Evolutionary conservation across 805 yeast species (phyloP), one percentile per base, ranked within the genome.

Genomic region (Cyberlindnera xishuangbannaensis): DNA sequence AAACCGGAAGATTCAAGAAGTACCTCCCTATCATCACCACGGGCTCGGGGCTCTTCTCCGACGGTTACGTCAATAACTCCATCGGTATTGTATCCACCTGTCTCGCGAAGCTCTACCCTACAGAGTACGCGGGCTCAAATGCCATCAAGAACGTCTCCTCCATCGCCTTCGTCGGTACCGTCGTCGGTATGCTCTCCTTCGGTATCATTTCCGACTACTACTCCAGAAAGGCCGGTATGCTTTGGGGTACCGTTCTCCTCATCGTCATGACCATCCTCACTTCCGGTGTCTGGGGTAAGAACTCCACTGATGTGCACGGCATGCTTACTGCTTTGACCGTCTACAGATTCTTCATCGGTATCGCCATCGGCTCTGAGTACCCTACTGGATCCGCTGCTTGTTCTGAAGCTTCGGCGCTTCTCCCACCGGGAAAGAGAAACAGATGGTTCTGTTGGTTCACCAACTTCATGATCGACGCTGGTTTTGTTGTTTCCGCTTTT

Each of bases 341-440:
- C 8, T 85, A 81, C 57, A 73, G 97, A 58, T 84, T 84, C 58
- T 79, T 88, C 60, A 63, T 88, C 32, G 97, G 97, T 61, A 66
- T 85, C 44, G 94, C 88, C 50, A 83, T 90, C 48, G 97, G 97
- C 49, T 88, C 94, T 31, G 97, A 88, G 61, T 88, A 88, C 55
- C 95, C 96, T 29, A 81, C 94, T 11, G 88, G 95, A 28, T 81
- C 95, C 7, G 90, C 88, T 14, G 94, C 95, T 23, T 85, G 94
- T 47, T 87, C 96, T 18, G 97, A 88, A 59, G 92, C 94, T 25
- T 77, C 94, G 28, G 78, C 83, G 36, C 62, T 74, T 41, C 64
- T 87, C 47, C 83, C 88, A 13, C 69, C 76, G n/a, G 95, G 95
- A 37, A 69, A 71, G 40, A 80, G 97, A 65, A 86, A 88, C 63